Percentiles rank a stretch among this genome's conserved stretches.
Evolutionary conservation across 768 basidiomycete species (phyloP).

Genomic region (Collybia mongolica): DNA sequence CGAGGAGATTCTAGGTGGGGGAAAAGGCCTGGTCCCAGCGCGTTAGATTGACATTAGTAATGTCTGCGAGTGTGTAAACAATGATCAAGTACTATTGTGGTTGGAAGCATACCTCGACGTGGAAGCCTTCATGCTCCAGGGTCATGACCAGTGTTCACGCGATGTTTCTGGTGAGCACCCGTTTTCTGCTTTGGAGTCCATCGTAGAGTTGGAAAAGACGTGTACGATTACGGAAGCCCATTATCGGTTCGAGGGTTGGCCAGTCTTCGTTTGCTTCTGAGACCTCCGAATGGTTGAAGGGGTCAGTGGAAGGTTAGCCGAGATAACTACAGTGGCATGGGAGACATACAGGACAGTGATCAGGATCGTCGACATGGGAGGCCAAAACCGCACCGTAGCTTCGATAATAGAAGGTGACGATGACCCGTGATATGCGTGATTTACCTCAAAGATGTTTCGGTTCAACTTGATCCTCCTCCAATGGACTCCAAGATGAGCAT

Average conservation of each 20-base stretch:
- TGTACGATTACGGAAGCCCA: slow-evolving; percentile 73
- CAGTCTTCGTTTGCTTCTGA: slow-evolving; percentile 85
- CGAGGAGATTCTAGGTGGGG: slow-evolving; percentile 66
- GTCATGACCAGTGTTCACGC: slow-evolving; percentile 83
- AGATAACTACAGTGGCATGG: background rate
- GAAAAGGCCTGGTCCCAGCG: slow-evolving; percentile 64
- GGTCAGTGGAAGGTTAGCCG: background rate
- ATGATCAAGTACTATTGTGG: background rate
- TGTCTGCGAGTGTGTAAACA: slow-evolving; percentile 45
- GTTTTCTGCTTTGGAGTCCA: slow-evolving; percentile 50
- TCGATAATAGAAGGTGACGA: background rate
- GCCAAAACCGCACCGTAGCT: slow-evolving; percentile 76
- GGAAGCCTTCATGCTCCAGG: slow-evolving; percentile 87
- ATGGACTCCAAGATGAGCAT: slow-evolving; percentile 77
- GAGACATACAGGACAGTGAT: slow-evolving; percentile 71
- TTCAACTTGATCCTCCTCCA: slow-evolving; percentile 67
- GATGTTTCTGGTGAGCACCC: slow-evolving; percentile 55
- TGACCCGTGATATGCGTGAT: background rate
- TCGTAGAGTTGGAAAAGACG: slow-evolving; percentile 65
- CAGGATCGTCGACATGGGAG: slow-evolving; percentile 91
- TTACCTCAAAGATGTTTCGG: slow-evolving; percentile 75
- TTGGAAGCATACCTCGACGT: slow-evolving; percentile 64
- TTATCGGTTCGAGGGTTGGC: slow-evolving; percentile 72
- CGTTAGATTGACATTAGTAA: slow-evolving; percentile 86
- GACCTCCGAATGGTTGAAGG: slow-evolving; percentile 84